Percentiles rank a stretch among this genome's conserved stretches.
These are phyloP conservation scores for Epichloe gansuensis DNA, from an alignment of 2,329 filamentous ascomycete genomes.

Conservation along the genomic window DNA sequence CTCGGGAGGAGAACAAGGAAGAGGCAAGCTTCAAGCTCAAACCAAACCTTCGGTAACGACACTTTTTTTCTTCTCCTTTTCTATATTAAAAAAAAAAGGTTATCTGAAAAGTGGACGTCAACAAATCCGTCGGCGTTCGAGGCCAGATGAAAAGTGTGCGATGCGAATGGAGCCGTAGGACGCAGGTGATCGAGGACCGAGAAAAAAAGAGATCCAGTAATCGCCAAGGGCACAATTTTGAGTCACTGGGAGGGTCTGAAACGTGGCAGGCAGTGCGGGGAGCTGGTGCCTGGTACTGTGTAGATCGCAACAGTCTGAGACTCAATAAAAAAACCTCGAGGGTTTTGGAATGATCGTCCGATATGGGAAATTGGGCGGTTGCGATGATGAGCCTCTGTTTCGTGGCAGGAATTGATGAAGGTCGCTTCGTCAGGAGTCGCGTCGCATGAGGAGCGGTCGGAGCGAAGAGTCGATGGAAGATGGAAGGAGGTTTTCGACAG, in stretches of 20 bases:
- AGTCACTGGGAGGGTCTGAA: neutral
- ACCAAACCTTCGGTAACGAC: slow-evolving; percentile 16
- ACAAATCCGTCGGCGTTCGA: neutral
- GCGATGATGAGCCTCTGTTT: slow-evolving; percentile 2
- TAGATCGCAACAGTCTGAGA: neutral
- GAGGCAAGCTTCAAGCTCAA: slow-evolving; percentile 27
- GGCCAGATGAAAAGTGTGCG: neutral
- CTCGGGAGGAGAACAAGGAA: slow-evolving; percentile 25
- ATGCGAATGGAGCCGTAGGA: neutral
- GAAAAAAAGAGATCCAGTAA: neutral
- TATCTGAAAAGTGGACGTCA: neutral
- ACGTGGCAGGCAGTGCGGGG: neutral
- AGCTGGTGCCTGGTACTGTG: neutral
- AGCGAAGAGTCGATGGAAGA: neutral
- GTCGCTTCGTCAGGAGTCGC: neutral
- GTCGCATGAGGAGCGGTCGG: neutral
- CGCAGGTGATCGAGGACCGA: neutral
- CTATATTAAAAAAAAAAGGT: neutral
- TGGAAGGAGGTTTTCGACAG: neutral
- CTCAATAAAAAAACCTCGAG: neutral
- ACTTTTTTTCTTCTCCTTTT: too few species aligned
- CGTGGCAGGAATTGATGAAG: neutral
- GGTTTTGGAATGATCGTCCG: neutral
- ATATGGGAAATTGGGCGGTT: neutral
- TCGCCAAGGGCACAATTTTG: neutral